Evolutionary conservation across 2,329 filamentous ascomycete genomes (phyloP), one percentile per base, ranked within the genome.

Genomic region (Arthrocladium fulminans): DNA sequence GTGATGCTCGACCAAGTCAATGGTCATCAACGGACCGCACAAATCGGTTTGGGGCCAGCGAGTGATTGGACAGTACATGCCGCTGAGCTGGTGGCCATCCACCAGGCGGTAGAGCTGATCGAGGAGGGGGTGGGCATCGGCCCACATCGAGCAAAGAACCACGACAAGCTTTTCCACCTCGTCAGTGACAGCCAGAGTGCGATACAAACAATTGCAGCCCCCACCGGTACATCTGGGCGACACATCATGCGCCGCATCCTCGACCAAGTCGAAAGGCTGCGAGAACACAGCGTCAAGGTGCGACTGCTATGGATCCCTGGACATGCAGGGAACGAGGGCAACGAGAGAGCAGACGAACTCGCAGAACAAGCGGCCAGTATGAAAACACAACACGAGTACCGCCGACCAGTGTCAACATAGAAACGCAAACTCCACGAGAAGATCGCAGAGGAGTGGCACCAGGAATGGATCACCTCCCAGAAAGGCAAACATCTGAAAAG

Each of bases 31-130:
- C 44, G 27, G 25, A 48, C 37, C 19, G 35, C 25, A 24, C 49
- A 50, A 47, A 37, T 45, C 34, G 45, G 41, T 12, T 29, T 52
- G 35, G 47, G 47, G 13, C 45, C 48, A 37, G 42, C 47, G 23
- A 40, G 30, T 20, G 24, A 52, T 1, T 60, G 56, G 57, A 57
- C 56, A 2, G 53, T 60, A 7, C 50, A 60, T 25, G 48, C 45
- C 2, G 55, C 52, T 13, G 59, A 60, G 45, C 49, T 56, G 9
- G 54, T 60, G 15, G 49, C 54, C 20, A 59, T 60, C 35, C 51
- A 55, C 22, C 49, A 58, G 27, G 55, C 57, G 1, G 51, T 56
- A 39, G 40, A 51, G 24, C 34, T 41, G 17, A 49, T 50, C 25
- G 37, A 38, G 19, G 25, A 51, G 25, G 34, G 44, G 35, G 25